Evolutionary conservation across 345 rosid genomes (phyloP).

Genomic region (Euclidium syriacum): DNA sequence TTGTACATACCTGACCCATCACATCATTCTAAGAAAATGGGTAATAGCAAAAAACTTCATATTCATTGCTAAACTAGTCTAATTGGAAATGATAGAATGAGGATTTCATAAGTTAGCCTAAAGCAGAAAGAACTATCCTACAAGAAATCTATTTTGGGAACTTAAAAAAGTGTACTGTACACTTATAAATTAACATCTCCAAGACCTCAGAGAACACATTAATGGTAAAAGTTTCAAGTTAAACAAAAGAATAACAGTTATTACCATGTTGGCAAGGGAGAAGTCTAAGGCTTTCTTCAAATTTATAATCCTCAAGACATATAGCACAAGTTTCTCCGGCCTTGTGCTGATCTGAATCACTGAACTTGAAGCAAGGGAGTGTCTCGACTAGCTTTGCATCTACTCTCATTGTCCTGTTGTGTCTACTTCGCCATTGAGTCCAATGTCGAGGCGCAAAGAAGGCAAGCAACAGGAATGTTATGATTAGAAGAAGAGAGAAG

Average conservation of each 20-base stretch:
- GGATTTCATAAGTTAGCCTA: not conserved
- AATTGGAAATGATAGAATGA: not conserved
- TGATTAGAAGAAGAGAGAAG: constrained; percentile 42
- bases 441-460: constrained; percentile 44
- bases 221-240: not conserved
- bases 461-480: constrained; percentile 42
- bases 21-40: not conserved
- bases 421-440: constrained; percentile 39
- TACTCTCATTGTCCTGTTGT: constrained; percentile 13
- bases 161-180: not conserved
- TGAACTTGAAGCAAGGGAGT: constrained; percentile 48
- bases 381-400: constrained; percentile 45
- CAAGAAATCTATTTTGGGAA: not conserved
- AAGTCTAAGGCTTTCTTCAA: constrained; percentile 57
- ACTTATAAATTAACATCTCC: not conserved
- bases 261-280: constrained; percentile 77
- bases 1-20: not conserved
- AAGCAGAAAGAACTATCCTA: not conserved
- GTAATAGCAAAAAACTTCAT: not conserved
- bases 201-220: not conserved
- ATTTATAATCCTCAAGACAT: constrained; percentile 69
- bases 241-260: constrained; percentile 2
- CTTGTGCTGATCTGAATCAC: constrained; percentile 20
- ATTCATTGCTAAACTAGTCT: not conserved
- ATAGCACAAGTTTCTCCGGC: constrained; percentile 59